Evolutionary conservation across 148 eudicot species (phyloP).

Genomic region (Rhododendron griersonianum): DNA sequence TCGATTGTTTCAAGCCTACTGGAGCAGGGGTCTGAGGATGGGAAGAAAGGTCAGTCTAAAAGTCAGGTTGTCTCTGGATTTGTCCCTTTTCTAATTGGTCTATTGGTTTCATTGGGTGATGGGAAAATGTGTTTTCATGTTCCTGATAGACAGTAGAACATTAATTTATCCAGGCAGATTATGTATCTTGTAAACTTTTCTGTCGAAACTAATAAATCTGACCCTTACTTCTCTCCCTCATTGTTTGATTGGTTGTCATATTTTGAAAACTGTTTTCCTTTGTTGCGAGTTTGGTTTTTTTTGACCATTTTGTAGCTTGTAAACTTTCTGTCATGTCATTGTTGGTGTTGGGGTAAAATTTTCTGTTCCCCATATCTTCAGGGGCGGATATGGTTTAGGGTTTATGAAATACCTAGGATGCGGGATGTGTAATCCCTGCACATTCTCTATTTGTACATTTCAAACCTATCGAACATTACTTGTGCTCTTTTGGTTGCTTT

Average conservation of each 20-base stretch:
- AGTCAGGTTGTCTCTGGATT: constrained; percentile 13
- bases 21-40: constrained; percentile 30
- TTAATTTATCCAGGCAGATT: constrained; percentile 27
- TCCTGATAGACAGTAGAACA: constrained; percentile 15
- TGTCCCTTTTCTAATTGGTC: constrained; percentile 10
- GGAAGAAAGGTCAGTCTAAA: constrained; percentile 13
- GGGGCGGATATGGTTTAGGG: not conserved
- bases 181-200: constrained; percentile 23
- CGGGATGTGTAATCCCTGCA: not conserved
- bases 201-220: constrained; percentile 16
- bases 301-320: not conserved
- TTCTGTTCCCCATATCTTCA: not conserved
- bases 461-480: not conserved
- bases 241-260: not conserved
- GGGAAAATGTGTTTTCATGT: constrained; percentile 14
- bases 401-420: not conserved
- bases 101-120: constrained; percentile 22
- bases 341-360: not conserved
- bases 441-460: not conserved
- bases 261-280: not conserved
- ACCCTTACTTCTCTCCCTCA: constrained; percentile 10
- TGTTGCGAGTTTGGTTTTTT: not conserved
- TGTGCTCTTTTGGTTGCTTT: not conserved
- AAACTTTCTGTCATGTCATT: not conserved
- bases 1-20: constrained; percentile 76